Base-by-base conservation (phyloP, 208 protist species). In the Porcisia deanei region DNA sequence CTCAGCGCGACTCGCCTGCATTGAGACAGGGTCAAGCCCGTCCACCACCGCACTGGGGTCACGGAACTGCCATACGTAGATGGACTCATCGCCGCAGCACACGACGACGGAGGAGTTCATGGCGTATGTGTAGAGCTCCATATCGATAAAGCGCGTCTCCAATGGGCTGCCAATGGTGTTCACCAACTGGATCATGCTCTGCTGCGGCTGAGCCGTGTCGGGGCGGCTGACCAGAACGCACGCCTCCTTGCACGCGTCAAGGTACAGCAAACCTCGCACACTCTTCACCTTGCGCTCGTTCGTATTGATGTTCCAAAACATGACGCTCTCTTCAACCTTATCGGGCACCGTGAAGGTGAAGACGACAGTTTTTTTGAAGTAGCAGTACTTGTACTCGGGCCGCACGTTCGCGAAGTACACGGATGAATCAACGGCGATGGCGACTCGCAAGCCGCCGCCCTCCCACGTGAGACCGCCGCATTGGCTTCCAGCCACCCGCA, bases 351-450 rank as follows among this genome's bases (percentile, higher is more conserved):
- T 92, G 82, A 96, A 99, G 55, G 95, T 70, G 76, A 96, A 99
- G 20, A 99, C 97, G 22, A 98, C 60, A 3, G 97, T 99, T 43
- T 97, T 92, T 47, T 86, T 86, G 75, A 98, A 97, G 90, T 97
- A 98, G 58, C 89, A 90, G 91, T 98, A 99, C 78, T 94, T 96
- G 84, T 99, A 99, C 41, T 94, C 84, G n/a, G 96, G 95, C 9
- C 98, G 93, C 25, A 99, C 95, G 75, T 98, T 99, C 43, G 98
- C 98, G 85, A 99, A 99, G 92, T 98, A 99, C 34, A 99, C 85
- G 75, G 93, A 98, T 16, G 93, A 94, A 72, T 99, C 98, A 47
- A 99, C 92, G 30, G 97, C 97, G 43, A 99, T 83, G 70, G 96
- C 97, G 9, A 99, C 85, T 64, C 98, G 93, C 55, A 99, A 88